Evolutionary conservation across 139 green algal species (phyloP), one percentile per base, ranked within the genome.

Genomic region (Micractinium conductrix): DNA sequence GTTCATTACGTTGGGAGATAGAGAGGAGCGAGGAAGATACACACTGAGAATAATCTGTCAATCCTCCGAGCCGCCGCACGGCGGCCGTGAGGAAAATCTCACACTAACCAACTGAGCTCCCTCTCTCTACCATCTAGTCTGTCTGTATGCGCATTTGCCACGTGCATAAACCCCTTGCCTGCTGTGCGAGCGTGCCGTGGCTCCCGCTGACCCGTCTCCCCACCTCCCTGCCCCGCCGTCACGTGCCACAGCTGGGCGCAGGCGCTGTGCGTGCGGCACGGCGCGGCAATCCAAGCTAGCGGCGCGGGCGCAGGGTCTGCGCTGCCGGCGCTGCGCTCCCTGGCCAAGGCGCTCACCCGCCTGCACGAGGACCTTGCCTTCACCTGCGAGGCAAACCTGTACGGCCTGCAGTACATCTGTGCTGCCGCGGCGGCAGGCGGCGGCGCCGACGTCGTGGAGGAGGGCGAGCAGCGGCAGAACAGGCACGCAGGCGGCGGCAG

Each of bases 351-450:
- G 67, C 72, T 96, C 37, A 85, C 48, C 0, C 76, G 87, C 17
- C 58, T 94, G 63, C 93, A 97, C 42, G 86, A 91, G 4, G 94
- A 98, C 72, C 55, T 98, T 81, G 79, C 83, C 9, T 68, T 70
- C 43, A 81, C 90, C 30, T 90, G 86, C 35, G 94, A 98, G 68
- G 68, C 38, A 30, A 98, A 98, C 79, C 28, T 96, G 85, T 95
- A 97, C 84, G 87, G 67, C 10, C 87, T 98, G 69, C 79, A 95
- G 17, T 98, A 98, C 80, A 60, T 98, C 40, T 55, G 40, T 9
- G 30, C 69, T 26, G 69, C 69, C 0, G 38, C 40, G 0, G 24
- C 50, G 69, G 63, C 63, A 6, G 63, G 63, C n/a, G 48, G n/a
- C 7, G 40, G 12, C 24, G 69, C 69, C 9, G 69, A 19, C 2